These are phyloP conservation scores for Tetragonia tetragonoides DNA, from an alignment of 148 eudicot species.

Conservation along the genomic window DNA sequence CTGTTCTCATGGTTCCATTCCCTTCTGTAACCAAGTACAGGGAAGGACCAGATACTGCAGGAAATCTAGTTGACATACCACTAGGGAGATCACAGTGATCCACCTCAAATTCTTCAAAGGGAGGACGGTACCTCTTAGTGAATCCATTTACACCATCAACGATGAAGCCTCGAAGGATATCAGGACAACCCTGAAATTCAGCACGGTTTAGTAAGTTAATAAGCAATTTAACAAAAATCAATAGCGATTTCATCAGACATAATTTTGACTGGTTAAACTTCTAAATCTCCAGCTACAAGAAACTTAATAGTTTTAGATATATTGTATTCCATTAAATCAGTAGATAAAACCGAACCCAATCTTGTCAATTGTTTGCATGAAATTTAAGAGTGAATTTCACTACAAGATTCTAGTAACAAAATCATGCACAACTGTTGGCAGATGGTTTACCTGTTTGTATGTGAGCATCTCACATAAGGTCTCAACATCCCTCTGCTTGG, in stretches of 20 bases:
- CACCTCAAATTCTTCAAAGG: conserved; percentile 92
- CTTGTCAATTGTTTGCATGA: too few species aligned
- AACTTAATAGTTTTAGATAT: too few species aligned
- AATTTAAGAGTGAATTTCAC: too few species aligned
- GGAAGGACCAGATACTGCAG: conserved; percentile 67
- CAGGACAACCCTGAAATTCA: conserved; percentile 64
- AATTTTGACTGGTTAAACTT: too few species aligned
- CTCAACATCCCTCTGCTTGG: conserved; percentile 70
- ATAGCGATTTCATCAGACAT: too few species aligned
- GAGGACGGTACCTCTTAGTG: conserved; percentile 68
- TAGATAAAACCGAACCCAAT: too few species aligned
- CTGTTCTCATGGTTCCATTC: conserved; percentile 41
- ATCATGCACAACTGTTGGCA: too few species aligned
- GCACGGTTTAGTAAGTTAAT: not conserved
- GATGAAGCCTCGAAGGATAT: conserved; percentile 54
- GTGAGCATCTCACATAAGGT: conserved; percentile 92
- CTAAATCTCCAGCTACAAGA: too few species aligned
- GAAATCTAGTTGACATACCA: conserved; percentile 41
- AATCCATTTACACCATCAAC: conserved; percentile 40
- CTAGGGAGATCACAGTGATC: conserved; percentile 58
- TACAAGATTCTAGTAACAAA: too few species aligned
- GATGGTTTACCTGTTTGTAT: conserved; percentile 67
- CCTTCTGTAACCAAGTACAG: conserved; percentile 63
- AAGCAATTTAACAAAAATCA: not conserved
- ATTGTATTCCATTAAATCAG: too few species aligned